Base-by-base conservation (phyloP, 169 alveolate species). In the Plasmodium blacklocki region DNA sequence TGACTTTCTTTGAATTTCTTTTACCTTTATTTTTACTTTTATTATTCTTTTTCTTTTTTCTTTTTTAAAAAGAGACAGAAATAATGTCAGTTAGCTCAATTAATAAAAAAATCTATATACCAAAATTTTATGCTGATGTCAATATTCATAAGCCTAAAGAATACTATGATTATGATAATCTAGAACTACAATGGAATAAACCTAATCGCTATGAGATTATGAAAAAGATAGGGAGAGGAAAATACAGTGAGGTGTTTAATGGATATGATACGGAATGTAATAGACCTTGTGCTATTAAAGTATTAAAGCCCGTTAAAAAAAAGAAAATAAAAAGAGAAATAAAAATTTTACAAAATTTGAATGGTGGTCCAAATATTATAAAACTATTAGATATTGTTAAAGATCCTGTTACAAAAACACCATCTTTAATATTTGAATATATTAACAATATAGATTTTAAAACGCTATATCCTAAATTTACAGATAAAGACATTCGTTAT, bases 191-290 rank as follows among this genome's bases (percentile, higher is more conserved):
- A 60, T 97, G 99, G 98, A 95, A 95, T 52, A 92, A 92, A 14
- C 99, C 98, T 6, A 98, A 97, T 75, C 94, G 97, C 83, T 98
- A 98, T 88, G 99, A 98, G 91, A 96, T 98, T 18, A 93, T 97
- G 49, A 94, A 96, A 73, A 99, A 99, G 95, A 96, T 99, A 21
- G 99, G 99, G n/a, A 92, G 99, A 73, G 99, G 99, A 19, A 98
- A 98, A 93, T 99, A 98, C 94, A 98, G 99, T 86, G 99, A 98
- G 89, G 99, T 99, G 45, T 99, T 97, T 94, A 98, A 97, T 73
- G 99, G 99, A 43, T 94, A 93, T 43, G 92, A 93, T 71, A 67
- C 88, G 15, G 88, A 91, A 39, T 91, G 93, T n/a, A 93, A 96
- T 73, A 94, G 95, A 73, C 91, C 93, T 56, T 97, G 98, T 70